Evolutionary conservation across 2,329 filamentous ascomycete genomes (phyloP).

Genomic region (Dactylellina leptospora): DNA sequence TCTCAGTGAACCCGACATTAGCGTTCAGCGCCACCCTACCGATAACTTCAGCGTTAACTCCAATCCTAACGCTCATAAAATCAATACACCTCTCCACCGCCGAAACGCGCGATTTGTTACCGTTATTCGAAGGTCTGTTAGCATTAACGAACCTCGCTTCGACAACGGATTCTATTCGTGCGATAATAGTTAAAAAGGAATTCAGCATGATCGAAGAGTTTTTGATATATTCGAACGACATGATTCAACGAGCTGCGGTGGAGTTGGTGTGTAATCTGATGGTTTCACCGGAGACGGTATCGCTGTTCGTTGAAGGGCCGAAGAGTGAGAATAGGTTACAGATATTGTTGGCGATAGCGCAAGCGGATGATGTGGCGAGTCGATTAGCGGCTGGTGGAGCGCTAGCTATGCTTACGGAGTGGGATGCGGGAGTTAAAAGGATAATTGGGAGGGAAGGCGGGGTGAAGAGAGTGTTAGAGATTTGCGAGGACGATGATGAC

Average conservation of each 20-base stretch:
- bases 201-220: slow-evolving; percentile 84
- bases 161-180: slow-evolving; percentile 62
- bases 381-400: slow-evolving; percentile 87
- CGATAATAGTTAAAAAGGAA: slow-evolving; percentile 76
- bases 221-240: slow-evolving; percentile 76
- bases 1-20: slow-evolving; percentile 83
- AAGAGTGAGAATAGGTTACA: slow-evolving; percentile 73
- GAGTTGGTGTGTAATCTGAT: slow-evolving; percentile 93
- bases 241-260: slow-evolving; percentile 82
- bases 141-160: slow-evolving; percentile 94
- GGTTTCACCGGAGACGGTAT: slow-evolving; percentile 72
- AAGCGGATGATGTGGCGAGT: slow-evolving; percentile 82
- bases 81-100: slow-evolving; percentile 67
- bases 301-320: slow-evolving; percentile 72
- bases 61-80: slow-evolving; percentile 76
- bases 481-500: slow-evolving; percentile 73
- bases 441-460: slow-evolving; percentile 77
- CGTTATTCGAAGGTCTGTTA: slow-evolving; percentile 88
- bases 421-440: slow-evolving; percentile 75
- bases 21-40: slow-evolving; percentile 82
- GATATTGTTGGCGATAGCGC: slow-evolving; percentile 84
- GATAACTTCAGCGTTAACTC: slow-evolving; percentile 80
- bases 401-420: slow-evolving; percentile 81
- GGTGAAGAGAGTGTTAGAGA: slow-evolving; percentile 77
- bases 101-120: slow-evolving; percentile 77